These are phyloP conservation scores for Termitomyces sp. DNA, from an alignment of 768 basidiomycete species.

Conservation along the genomic window DNA sequence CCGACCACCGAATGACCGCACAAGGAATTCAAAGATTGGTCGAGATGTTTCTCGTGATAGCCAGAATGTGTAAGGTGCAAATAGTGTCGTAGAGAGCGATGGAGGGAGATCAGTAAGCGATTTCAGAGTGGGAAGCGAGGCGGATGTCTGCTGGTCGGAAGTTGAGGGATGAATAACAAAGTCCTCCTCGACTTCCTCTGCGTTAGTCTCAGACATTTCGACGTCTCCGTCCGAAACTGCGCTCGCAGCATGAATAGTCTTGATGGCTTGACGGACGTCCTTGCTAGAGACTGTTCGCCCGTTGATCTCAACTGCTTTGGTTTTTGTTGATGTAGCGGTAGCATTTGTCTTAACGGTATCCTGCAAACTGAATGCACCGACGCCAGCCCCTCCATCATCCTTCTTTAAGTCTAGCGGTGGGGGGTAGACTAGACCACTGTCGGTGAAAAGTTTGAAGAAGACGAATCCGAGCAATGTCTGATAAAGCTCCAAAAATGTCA, in stretches of 20 bases:
- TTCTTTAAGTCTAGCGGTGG: conserved; percentile 80
- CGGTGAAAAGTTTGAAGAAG: conserved; percentile 98
- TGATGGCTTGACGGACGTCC: conserved; percentile 59
- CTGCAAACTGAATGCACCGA: conserved; percentile 82
- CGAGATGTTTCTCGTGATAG: conserved; percentile 91
- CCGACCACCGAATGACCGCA: conserved; percentile 87
- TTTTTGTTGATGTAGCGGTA: conserved; percentile 38
- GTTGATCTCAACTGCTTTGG: conserved; percentile 41
- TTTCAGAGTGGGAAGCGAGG: conserved; percentile 62
- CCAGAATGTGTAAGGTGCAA: conserved; percentile 86
- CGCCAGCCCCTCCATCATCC: conserved; percentile 81
- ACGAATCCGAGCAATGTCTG: conserved; percentile 95
- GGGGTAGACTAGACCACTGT: conserved; percentile 89
- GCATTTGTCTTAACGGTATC: conserved; percentile 25
- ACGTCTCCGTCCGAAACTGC: conserved; percentile 27
- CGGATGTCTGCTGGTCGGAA: conserved; percentile 36
- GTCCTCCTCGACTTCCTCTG: conserved; percentile 50
- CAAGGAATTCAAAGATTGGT: conserved; percentile 88
- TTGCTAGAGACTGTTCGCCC: conserved; percentile 41
- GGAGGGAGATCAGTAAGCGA: conserved; percentile 56
- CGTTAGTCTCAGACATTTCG: conserved; percentile 29
- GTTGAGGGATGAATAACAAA: conserved; percentile 60
- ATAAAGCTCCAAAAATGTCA: conserved; percentile 97
- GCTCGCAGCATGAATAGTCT: conserved; percentile 34
- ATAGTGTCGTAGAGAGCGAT: conserved; percentile 55